Evolutionary conservation across 495 filamentous ascomycete species (phyloP).

Genomic region (Podospora pseudocomata): DNA sequence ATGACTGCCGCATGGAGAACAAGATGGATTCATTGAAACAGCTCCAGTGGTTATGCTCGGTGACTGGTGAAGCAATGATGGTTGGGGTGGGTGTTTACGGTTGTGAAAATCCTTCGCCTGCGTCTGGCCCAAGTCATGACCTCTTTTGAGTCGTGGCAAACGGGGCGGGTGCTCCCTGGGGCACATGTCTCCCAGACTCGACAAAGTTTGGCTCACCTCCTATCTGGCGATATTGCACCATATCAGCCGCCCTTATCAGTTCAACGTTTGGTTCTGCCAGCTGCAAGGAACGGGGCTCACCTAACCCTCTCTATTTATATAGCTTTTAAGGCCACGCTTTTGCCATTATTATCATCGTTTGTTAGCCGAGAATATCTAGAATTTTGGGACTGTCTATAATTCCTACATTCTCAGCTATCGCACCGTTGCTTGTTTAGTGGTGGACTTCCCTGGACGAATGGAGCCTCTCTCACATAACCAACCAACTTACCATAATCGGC

Average conservation of each 20-base stretch:
- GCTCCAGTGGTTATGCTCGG: background rate
- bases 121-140: background rate
- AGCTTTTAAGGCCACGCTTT: background rate
- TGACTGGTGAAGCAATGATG: background rate
- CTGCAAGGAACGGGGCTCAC: background rate
- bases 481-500: background rate
- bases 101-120: background rate
- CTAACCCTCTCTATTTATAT: background rate
- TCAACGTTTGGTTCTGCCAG: background rate
- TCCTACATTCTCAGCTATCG: background rate
- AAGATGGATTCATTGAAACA: background rate
- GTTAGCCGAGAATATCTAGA: background rate
- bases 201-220: background rate
- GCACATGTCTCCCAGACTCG: background rate
- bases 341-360: background rate
- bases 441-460: background rate
- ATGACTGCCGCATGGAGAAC: background rate
- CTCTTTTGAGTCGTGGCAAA: background rate
- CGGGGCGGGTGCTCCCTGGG: background rate
- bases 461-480: background rate
- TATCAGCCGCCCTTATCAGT: background rate
- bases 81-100: background rate
- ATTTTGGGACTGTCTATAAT: background rate
- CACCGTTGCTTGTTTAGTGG: too few relatives aligned
- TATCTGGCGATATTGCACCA: background rate